Base-by-base conservation (phyloP, 164 flowering plant species). In the Piper longum region DNA sequence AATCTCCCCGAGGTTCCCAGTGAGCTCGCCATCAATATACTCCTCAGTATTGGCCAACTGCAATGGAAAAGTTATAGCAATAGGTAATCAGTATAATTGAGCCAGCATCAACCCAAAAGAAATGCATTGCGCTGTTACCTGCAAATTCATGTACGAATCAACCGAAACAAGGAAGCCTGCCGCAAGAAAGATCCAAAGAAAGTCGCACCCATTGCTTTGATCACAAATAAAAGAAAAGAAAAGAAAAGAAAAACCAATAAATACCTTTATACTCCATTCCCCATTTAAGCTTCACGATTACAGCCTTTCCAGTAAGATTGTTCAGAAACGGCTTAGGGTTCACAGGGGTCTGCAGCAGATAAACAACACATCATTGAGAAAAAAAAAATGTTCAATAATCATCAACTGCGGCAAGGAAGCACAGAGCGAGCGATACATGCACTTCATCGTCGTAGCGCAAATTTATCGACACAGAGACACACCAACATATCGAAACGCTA, bases 251-350 rank as follows among this genome's bases (percentile, higher is more conserved):
- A 8, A 7, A 63, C 2, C 16, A 36, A 18, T 16, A 54, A 64
- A 36, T 64, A 87, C 96, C 96, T 83, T 91, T 88, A 75, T 91
- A 91, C 61, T 91, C 98, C 96, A 91, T 88, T 69, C 98, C 98
- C 98, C 96, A 91, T 70, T 91, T 91, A 44, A 91, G 87, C 71
- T 91, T 91, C 11, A 88, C 98, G 73, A 91, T 82, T 41, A 91
- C 98, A 41, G 80, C 82, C 83, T 91, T 88, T 41, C 98, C 98
- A 67, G 96, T 91, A 78, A 91, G 75, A 60, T 87, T 91, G 83
- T 91, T 91, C 86, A 91, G 78, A 69, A 91, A 91, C 14, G 98
- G 98, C 66, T 91, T 91, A 0, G 98, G 98, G 73, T 88, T 91
- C 43, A 91, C 96, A 45, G 98, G 98, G 4, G 87, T 84, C 97